Percentiles rank a stretch among this genome's conserved stretches.
Evolutionary conservation across 73 alveolate genomes (phyloP).

Genomic region (Tetrahymena thermophila): DNA sequence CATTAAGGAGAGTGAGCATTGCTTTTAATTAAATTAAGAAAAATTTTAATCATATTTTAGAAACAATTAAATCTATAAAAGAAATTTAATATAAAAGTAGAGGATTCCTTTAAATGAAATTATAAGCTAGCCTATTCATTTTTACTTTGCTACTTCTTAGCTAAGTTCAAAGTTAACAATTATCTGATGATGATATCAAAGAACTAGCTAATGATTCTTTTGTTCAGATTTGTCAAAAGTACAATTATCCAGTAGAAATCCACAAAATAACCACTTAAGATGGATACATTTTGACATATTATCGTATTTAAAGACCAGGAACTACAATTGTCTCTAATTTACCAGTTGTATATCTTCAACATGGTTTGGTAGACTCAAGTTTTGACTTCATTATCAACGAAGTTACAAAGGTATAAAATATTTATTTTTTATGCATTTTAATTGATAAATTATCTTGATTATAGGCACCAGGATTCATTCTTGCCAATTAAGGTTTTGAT

Average conservation of each 20-base stretch:
- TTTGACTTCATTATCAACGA: conserved; percentile 72
- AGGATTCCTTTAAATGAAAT: neutral
- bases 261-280: conserved; percentile 83
- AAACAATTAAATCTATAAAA: too few species aligned
- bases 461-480: conserved; percentile 71
- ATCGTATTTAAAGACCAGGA: conserved; percentile 71
- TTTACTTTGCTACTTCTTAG: neutral
- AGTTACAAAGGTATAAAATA: conserved; percentile 20
- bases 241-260: conserved; percentile 60
- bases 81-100: neutral
- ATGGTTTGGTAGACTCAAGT: conserved; percentile 82
- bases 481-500: conserved; percentile 70
- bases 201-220: neutral
- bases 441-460: neutral
- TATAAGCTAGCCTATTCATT: neutral
- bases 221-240: conserved; percentile 16
- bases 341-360: conserved; percentile 83
- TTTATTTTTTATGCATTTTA: too few species aligned
- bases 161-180: neutral
- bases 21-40: too few species aligned
- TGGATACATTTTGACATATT: conserved; percentile 74
- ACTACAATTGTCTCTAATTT: conserved; percentile 45
- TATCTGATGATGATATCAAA: neutral
- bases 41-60: too few species aligned
- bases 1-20: too few species aligned